phyloP scores from a whole-genome alignment of 352 stramenopile species.

The Globisporangium echinulatum region DNA sequence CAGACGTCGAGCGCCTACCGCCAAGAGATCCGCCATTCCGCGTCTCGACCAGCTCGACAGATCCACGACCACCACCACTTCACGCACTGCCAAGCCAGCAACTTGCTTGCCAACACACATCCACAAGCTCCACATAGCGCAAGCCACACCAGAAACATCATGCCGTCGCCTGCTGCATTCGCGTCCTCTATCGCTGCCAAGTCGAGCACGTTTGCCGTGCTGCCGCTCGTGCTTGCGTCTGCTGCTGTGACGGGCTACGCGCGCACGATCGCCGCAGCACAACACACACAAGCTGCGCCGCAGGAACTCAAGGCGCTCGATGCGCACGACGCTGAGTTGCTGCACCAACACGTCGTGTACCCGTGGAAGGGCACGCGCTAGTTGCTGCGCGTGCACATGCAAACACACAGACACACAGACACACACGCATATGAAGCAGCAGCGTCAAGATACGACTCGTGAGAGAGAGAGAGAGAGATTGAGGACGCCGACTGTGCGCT shows the following conservation, averaged over 20 bases:
- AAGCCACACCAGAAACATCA: conserved; percentile 2
- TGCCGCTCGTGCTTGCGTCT: conserved; percentile 61
- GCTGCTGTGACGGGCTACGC: conserved; percentile 58
- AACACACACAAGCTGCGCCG: conserved; percentile 27
- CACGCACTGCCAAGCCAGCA: no score
- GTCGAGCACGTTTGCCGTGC: conserved; percentile 31
- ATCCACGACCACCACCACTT: no score
- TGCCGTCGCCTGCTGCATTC: conserved; percentile 13
- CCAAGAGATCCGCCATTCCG: no score
- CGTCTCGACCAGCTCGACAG: no score
- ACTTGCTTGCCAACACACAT: no score
- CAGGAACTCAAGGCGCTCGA: conserved; percentile 20
- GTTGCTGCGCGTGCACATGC: no score
- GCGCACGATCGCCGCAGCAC: conserved; percentile 30
- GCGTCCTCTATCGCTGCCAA: conserved; percentile 26
- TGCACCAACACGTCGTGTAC: conserved; percentile 60
- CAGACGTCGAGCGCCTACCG: no score
- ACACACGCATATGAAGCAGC: neutral
- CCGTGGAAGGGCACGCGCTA: conserved; percentile 69
- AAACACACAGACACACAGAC: neutral
- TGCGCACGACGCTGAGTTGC: conserved; percentile 30
- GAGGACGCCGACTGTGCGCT: neutral
- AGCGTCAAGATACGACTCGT: no score
- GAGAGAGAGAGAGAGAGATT: no score
- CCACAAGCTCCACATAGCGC: neutral